Evolutionary conservation across 345 rosid genomes (phyloP), one percentile per base, ranked within the genome.

Genomic region (Leavenworthia alabamica): DNA sequence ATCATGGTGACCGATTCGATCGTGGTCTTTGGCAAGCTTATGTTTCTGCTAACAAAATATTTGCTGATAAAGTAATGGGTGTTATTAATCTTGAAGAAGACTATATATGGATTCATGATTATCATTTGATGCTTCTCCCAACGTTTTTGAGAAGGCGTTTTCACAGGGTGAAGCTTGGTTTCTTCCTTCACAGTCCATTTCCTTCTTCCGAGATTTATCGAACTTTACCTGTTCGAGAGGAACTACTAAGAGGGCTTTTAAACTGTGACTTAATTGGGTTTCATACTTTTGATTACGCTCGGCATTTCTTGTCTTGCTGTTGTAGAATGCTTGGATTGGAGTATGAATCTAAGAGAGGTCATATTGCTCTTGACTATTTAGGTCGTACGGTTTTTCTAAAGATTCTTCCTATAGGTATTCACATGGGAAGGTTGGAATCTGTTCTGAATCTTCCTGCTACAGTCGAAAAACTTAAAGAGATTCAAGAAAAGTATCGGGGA

Each of bases 71-170:
- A 53, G 78, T 79, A 4, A 67, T 67, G 77, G 80, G 76, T 15
- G 76, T 73, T 22, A 70, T 76, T 15, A 76, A 73, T 60, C 77
- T 73, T 6, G 78, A 76, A 55, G 76, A 75, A 27, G 82, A 79
- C 60, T 73, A 56, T 23, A 73, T 79, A n/a, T 79, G 82, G 82
- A 68, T 76, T 70, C 80, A 79, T n/a, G 82, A 79, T 63, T 79
- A 79, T 67, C 82, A 79, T 66, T 72, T 79, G 7, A 73, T 79
- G 82, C 56, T 79, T 44, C 78, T 79, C 45, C 82, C 80, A n/a
- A 73, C 78, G 0, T 75, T 79, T 37, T 60, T 79, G 70, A 76
- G 83, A 48, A 64, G 66, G 63, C 76, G 76, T 29, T 76, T 73
- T 46, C 24, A 67, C 69, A 73, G 80, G 58, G 70, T 76, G 11